These are phyloP conservation scores for Vachellia collinsii DNA, from an alignment of 306 rosid genomes.

Conservation along the genomic window DNA sequence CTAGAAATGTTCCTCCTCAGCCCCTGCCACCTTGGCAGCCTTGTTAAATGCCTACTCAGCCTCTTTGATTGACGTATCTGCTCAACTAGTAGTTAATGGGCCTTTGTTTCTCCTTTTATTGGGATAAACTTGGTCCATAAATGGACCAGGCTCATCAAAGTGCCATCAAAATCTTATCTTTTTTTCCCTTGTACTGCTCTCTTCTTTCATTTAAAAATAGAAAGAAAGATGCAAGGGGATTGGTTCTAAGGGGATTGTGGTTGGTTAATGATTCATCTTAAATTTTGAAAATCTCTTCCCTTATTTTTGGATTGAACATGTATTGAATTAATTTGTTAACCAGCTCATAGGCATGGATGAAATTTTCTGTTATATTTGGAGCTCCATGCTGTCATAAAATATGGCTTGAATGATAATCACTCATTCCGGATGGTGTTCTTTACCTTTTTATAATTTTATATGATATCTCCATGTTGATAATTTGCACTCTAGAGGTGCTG, in stretches of 20 bases:
- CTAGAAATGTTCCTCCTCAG: no score
- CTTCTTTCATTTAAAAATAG: no score
- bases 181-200: no score
- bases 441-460: background rate
- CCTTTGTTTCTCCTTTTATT: no score
- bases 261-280: background rate
- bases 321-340: background rate
- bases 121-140: no score
- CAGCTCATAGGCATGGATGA: background rate
- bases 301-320: background rate
- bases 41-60: no score
- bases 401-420: background rate
- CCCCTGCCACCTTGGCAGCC: no score
- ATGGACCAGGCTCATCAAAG: no score
- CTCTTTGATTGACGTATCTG: no score
- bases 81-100: no score
- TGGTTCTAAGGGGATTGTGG: background rate
- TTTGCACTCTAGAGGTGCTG: background rate
- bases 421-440: background rate
- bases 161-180: no score
- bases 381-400: background rate
- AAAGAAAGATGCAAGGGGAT: background rate
- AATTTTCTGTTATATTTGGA: background rate
- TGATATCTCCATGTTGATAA: background rate
- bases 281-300: background rate